phyloP scores from a whole-genome alignment of 306 rosid species.

The Hippophae tibetana region DNA sequence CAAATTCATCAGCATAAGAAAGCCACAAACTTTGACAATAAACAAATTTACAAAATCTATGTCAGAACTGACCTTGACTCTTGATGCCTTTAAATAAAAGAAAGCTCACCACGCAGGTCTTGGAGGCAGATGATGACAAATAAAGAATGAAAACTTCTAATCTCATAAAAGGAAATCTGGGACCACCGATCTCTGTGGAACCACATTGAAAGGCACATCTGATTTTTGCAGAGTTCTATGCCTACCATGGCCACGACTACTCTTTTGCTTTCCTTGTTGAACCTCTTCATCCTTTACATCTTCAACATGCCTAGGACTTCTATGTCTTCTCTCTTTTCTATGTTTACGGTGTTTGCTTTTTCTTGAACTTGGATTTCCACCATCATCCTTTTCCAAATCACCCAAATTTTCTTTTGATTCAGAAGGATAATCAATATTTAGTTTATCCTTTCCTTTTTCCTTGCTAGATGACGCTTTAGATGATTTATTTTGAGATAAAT shows the following conservation, averaged over 20 bases:
- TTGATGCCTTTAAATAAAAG: slow-evolving; percentile 20
- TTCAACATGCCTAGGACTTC: slow-evolving; percentile 38
- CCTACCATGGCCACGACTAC: slow-evolving; percentile 47
- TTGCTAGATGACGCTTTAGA: slow-evolving; percentile 39
- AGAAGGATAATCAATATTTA: slow-evolving; percentile 25
- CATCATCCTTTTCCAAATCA: slow-evolving; percentile 36
- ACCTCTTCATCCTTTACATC: slow-evolving; percentile 45
- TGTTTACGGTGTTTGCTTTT: slow-evolving; percentile 44
- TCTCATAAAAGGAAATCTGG: slow-evolving; percentile 88
- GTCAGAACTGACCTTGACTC: slow-evolving; percentile 20
- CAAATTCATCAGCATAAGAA: slow-evolving; percentile 12
- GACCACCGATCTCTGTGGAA: slow-evolving; percentile 55
- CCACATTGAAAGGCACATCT: slow-evolving; percentile 48
- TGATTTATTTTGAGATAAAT: slow-evolving; percentile 29
- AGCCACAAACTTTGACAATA: slow-evolving; percentile 6
- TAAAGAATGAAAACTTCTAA: slow-evolving; percentile 16
- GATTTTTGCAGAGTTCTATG: slow-evolving; percentile 58
- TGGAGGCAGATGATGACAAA: slow-evolving; percentile 14
- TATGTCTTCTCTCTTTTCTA: slow-evolving; percentile 45
- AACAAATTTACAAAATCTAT: slow-evolving; percentile 31
- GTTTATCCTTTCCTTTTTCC: slow-evolving; percentile 63
- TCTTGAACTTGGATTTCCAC: slow-evolving; percentile 39
- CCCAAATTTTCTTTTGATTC: slow-evolving; percentile 48
- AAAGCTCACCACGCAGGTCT: slow-evolving; percentile 23
- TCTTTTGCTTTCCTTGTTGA: slow-evolving; percentile 50